phyloP scores from a whole-genome alignment of 306 rosid genomes.

The Lotus japonicus region DNA sequence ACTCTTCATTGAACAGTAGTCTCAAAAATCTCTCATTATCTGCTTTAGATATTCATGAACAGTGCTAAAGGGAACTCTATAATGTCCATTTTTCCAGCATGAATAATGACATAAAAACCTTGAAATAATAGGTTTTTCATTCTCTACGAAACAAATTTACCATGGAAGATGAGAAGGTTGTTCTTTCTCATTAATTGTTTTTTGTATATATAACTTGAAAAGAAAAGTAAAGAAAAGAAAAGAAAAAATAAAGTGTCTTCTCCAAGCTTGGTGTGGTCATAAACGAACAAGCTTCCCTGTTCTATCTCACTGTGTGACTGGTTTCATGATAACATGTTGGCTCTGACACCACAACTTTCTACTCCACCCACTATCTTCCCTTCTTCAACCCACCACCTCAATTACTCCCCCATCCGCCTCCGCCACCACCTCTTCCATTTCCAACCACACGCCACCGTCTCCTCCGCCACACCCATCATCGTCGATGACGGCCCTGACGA shows the following conservation, averaged over 20 bases:
- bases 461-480: conserved; percentile 22
- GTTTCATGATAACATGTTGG: conserved; percentile 23
- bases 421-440: background rate
- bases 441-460: conserved; percentile 24
- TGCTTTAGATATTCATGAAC: no score
- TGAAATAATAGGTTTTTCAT: no score
- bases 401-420: background rate
- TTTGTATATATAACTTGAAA: no score
- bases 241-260: background rate
- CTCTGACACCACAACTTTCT: conserved; percentile 42
- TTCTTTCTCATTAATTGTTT: no score
- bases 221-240: background rate
- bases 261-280: background rate
- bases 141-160: no score
- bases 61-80: no score
- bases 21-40: no score
- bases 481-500: conserved; percentile 36
- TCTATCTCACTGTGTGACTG: background rate
- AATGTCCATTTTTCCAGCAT: no score
- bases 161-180: no score
- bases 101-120: no score
- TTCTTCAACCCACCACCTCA: conserved; percentile 23
- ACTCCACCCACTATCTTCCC: background rate
- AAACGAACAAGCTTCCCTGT: background rate
- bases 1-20: no score